Percentiles rank a stretch among this genome's conserved stretches.
Conservation (phyloP, 495 filamentous ascomycete species). For the Cercophora samala region DNA sequence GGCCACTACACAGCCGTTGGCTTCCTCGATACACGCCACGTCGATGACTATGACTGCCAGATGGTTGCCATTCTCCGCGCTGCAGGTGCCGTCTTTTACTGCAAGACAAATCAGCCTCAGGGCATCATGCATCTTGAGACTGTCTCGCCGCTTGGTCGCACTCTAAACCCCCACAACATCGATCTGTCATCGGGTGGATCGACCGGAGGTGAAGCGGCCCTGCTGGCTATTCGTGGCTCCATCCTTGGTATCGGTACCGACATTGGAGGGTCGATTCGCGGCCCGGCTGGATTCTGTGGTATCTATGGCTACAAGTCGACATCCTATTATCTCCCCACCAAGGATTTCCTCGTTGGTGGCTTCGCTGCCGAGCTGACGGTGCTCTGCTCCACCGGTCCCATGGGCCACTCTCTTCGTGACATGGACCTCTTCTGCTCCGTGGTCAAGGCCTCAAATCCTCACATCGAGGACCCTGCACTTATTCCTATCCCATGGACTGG, state of each 20-base stretch:
- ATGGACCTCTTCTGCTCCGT: constrained; percentile 40
- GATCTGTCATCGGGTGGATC: constrained; percentile 63
- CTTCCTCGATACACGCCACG: constrained; percentile 45
- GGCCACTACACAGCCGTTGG: constrained; percentile 60
- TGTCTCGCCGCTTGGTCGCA: constrained; percentile 47
- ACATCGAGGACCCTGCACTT: constrained; percentile 26
- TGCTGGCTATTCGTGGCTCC: constrained; percentile 44
- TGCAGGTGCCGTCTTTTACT: constrained; percentile 51
- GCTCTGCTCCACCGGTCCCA: constrained; percentile 29
- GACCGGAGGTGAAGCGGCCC: constrained; percentile 58
- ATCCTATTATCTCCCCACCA: constrained; percentile 49
- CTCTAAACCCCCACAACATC: constrained; percentile 61
- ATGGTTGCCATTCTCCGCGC: constrained; percentile 41
- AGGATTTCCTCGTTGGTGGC: constrained; percentile 46
- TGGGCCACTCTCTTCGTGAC: constrained; percentile 27
- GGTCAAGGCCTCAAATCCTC: constrained; percentile 25
- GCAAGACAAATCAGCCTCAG: constrained; percentile 57
- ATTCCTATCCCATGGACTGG: constrained; percentile 49
- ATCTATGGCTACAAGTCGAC: constrained; percentile 61
- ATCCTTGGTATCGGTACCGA: constrained; percentile 60
- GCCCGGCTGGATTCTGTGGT: constrained; percentile 57
- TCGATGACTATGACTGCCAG: constrained; percentile 20
- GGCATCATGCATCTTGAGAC: constrained; percentile 44
- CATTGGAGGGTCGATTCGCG: constrained; percentile 64
- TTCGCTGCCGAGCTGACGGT: constrained; percentile 32